These are phyloP conservation scores for Marasmius tenuissimus DNA, from an alignment of 1,284 basidiomycete species.

Conservation along the genomic window DNA sequence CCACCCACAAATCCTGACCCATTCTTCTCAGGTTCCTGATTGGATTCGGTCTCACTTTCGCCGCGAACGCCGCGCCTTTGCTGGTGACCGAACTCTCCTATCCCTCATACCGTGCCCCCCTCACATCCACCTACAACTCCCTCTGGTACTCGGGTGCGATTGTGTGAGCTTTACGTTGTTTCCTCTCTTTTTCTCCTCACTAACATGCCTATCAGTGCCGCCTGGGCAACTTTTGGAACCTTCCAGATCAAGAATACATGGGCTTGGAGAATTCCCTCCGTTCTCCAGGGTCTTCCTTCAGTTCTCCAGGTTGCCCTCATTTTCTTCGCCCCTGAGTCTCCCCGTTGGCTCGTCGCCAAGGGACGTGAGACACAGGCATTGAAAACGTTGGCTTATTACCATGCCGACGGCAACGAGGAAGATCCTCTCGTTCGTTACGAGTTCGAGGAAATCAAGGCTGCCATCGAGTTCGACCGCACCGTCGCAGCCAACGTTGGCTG, in stretches of 20 bases:
- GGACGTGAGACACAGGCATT: slow-evolving; percentile 27
- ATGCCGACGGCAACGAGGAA: slow-evolving; percentile 66
- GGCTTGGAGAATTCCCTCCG: slow-evolving; percentile 76
- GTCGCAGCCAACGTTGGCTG: slow-evolving; percentile 60
- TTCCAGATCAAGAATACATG: slow-evolving; percentile 63
- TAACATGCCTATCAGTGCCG: slow-evolving; percentile 44
- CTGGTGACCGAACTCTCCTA: slow-evolving; percentile 78
- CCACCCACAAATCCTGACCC: slow-evolving; percentile 3
- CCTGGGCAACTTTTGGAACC: slow-evolving; percentile 77
- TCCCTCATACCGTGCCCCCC: slow-evolving; percentile 70
- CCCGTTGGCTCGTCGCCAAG: slow-evolving; percentile 68
- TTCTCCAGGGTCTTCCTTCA: slow-evolving; percentile 65
- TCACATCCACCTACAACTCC: slow-evolving; percentile 77
- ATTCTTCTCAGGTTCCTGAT: slow-evolving; percentile 57
- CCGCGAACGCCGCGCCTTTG: slow-evolving; percentile 72
- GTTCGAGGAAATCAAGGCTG: slow-evolving; percentile 76
- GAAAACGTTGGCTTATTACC: slow-evolving; percentile 63
- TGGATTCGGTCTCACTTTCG: slow-evolving; percentile 78
- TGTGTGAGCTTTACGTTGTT: slow-evolving; percentile 41
- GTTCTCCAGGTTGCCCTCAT: slow-evolving; percentile 60
- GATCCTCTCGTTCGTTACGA: slow-evolving; percentile 75
- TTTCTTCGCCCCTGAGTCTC: slow-evolving; percentile 68
- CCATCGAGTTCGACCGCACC: slow-evolving; percentile 62
- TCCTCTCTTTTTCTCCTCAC: neutral
- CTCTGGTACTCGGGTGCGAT: slow-evolving; percentile 80